Conservation (phyloP, 2,329 filamentous ascomycete species). For the Pseudocercospora fuligena region DNA sequence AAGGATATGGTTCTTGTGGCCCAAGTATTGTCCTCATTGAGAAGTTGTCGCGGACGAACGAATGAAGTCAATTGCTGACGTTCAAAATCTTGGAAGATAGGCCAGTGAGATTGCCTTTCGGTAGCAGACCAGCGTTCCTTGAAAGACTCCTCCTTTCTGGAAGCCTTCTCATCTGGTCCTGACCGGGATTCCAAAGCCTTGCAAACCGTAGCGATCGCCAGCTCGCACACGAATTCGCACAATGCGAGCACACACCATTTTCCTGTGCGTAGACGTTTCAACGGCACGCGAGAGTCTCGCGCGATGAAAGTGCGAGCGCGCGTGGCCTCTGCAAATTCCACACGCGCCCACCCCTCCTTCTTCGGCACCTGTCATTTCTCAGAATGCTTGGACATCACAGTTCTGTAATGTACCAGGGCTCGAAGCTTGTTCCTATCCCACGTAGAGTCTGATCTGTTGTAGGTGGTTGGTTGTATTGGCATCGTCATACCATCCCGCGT, state of each 20-base stretch:
- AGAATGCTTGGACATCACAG: not conserved
- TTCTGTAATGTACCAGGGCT: not conserved
- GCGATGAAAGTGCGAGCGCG: not conserved
- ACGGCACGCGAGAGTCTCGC: not conserved
- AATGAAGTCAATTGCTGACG: not conserved
- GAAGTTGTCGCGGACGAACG: constrained; percentile 3
- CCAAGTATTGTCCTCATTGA: not conserved
- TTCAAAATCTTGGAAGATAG: not conserved
- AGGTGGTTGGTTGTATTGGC: constrained; percentile 4
- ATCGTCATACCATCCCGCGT: not conserved
- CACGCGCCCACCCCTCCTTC: not conserved
- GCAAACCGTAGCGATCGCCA: not conserved
- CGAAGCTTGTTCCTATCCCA: not conserved
- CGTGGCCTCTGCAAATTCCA: not conserved
- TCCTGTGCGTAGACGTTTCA: not conserved
- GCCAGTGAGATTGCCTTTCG: constrained; percentile 9
- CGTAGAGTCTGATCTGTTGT: not conserved
- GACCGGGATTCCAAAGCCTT: not conserved
- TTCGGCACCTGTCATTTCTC: not conserved
- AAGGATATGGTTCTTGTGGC: not conserved
- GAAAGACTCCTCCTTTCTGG: not conserved
- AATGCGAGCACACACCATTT: not conserved
- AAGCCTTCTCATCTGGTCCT: not conserved
- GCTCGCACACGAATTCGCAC: not conserved
- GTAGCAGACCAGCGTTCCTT: constrained; percentile 1